Base-by-base conservation (phyloP, 306 rosid species). In the Geum urbanum region DNA sequence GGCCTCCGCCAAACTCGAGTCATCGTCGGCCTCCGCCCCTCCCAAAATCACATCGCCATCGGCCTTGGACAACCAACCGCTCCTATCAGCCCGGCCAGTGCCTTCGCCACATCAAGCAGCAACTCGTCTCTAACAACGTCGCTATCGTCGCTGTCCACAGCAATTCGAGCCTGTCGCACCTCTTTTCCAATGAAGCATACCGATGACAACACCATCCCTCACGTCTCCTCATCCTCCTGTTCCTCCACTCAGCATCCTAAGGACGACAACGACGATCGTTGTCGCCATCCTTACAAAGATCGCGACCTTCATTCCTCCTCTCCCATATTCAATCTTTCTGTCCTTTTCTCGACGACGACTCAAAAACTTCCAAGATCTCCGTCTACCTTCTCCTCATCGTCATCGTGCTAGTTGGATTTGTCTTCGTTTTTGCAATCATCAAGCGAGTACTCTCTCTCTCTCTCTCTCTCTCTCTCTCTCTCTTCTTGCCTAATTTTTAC, bases 141-240 rank as follows among this genome's bases (percentile, higher is more conserved):
- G n/a, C n/a, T n/a, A n/a, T n/a, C n/a, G n/a, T n/a, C n/a, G n/a
- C n/a, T n/a, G n/a, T n/a, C n/a, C n/a, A n/a, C n/a, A n/a, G n/a
- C n/a, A n/a, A n/a, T n/a, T n/a, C n/a, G n/a, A n/a, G n/a, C n/a
- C n/a, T n/a, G n/a, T n/a, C n/a, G n/a, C 32, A 39, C 84, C 35
- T 88, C 96, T 48, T 95, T 97, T 64, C 97, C 99, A 61, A 80
- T 87, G 88, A 91, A 87, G 82, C 95, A 97, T 27, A 27, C 32
- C 56, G 99, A 91, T 70, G 89, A 63, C 8, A 95, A 83, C 54
- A 74, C 89, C 3, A 86, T 95, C 1, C 97, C 97, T 27, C 32
- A 1, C 32, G 32, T 27, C 32, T 27, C 32, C 56, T 67, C 89
- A 45, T 52, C 84, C 6, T 66, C 96, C 10, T 90, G 82, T n/a